Conservation (phyloP, 1,139 yeast species). For the Diutina scorzettiae region DNA sequence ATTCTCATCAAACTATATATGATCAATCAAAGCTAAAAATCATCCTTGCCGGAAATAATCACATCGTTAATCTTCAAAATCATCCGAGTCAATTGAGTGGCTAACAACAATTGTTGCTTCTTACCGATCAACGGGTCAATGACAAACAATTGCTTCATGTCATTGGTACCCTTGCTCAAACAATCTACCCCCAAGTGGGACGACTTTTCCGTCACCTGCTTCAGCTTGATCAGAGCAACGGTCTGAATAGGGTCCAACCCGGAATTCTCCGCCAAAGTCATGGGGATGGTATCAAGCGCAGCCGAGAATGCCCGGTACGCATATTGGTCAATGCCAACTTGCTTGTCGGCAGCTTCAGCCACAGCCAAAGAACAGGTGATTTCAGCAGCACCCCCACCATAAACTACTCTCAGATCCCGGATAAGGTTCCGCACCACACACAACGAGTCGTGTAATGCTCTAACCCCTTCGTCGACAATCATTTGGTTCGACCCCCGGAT, state of each 20-base stretch:
- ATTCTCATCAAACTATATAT: too few species aligned
- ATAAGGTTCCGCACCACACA: slow-evolving; percentile 96
- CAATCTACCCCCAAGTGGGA: slow-evolving; percentile 88
- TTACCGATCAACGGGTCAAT: slow-evolving; percentile 96
- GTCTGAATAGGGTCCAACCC: slow-evolving; percentile 93
- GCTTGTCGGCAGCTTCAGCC: slow-evolving; percentile 82
- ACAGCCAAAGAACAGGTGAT: slow-evolving; percentile 88
- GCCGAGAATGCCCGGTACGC: slow-evolving; percentile 92
- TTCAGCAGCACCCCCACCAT: slow-evolving; percentile 99
- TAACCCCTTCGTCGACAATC: slow-evolving; percentile 93
- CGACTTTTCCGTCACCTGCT: slow-evolving; percentile 64
- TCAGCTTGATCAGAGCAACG: slow-evolving; percentile 69
- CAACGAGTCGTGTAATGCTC: slow-evolving; percentile 93
- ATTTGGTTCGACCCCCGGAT: slow-evolving; percentile 93
- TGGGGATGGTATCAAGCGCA: slow-evolving; percentile 86
- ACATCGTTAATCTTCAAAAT: slow-evolving; percentile 93
- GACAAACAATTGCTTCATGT: slow-evolving; percentile 90
- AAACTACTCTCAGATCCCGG: slow-evolving; percentile 84
- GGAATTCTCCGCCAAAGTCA: slow-evolving; percentile 93
- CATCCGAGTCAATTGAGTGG: slow-evolving; percentile 96
- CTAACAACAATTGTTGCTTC: slow-evolving; percentile 87
- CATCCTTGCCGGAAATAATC: slow-evolving; percentile 82
- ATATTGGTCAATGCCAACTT: slow-evolving; percentile 92
- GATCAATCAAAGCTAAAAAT: slow-evolving; percentile 30
- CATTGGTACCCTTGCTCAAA: slow-evolving; percentile 72